A percentile compares a stretch with the other conserved stretches of the same genome.
These are phyloP conservation scores for Coelastrella sp. DNA, from an alignment of 139 green algal genomes.

Conservation along the genomic window DNA sequence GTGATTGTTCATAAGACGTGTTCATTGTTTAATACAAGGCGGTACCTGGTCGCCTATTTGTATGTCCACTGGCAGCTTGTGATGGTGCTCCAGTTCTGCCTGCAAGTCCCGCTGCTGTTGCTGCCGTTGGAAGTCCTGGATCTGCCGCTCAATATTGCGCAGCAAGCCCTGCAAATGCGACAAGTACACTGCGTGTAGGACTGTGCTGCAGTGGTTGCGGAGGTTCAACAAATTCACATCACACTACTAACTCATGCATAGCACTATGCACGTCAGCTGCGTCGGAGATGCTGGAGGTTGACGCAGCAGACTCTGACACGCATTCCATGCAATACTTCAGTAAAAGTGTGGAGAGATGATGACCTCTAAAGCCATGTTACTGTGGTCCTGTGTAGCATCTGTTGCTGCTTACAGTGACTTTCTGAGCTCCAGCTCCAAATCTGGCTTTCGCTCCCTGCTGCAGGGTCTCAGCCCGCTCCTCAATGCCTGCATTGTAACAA, in stretches of 20 bases:
- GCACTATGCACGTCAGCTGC: too few relatives aligned
- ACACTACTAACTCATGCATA: too few relatives aligned
- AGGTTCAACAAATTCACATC: too few relatives aligned
- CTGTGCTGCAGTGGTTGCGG: too few relatives aligned
- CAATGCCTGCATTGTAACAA: conserved; percentile 29
- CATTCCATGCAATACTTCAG: too few relatives aligned
- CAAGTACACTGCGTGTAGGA: too few relatives aligned
- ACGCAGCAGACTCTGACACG: too few relatives aligned
- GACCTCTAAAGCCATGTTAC: too few relatives aligned
- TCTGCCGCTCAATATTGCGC: conserved; percentile 48
- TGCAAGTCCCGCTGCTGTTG: conserved; percentile 40
- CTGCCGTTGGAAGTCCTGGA: conserved; percentile 45
- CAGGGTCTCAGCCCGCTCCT: conserved; percentile 15
- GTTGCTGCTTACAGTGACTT: conserved; percentile 4
- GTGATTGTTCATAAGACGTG: too few relatives aligned
- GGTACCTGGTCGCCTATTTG: conserved; percentile 56
- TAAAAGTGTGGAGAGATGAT: too few relatives aligned
- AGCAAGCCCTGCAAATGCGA: conserved; percentile 37
- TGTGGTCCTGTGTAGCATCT: too few relatives aligned
- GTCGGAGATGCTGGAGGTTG: too few relatives aligned
- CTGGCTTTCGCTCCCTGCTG: conserved; percentile 28
- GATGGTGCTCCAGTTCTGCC: conserved; percentile 51
- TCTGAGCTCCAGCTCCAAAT: not conserved
- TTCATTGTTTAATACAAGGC: not conserved
- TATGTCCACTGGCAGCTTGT: conserved; percentile 63